phyloP scores from a whole-genome alignment of 768 basidiomycete genomes.

The Neoboletus magnificus region DNA sequence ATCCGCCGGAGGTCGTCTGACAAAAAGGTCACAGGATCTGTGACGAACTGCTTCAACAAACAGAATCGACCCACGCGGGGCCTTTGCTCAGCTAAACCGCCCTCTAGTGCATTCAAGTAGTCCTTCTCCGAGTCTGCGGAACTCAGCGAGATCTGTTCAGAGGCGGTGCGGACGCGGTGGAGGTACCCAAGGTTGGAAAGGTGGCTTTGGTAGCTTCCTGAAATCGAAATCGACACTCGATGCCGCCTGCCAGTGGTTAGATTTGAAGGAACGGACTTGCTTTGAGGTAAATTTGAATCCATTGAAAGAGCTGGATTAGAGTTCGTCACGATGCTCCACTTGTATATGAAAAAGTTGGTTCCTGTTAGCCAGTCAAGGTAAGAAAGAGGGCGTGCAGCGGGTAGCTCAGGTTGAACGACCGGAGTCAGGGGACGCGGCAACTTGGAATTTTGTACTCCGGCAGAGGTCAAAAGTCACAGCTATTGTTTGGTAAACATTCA shows the following conservation, averaged over 20 bases:
- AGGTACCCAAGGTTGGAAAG: slow-evolving; percentile 42
- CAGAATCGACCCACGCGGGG: slow-evolving; percentile 16
- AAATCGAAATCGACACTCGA: slow-evolving; percentile 29
- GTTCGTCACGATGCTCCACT: neutral
- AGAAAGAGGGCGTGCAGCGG: neutral
- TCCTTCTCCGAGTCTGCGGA: slow-evolving; percentile 2
- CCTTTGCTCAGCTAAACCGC: slow-evolving; percentile 16
- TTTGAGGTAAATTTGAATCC: slow-evolving; percentile 19
- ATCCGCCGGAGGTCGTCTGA: slow-evolving; percentile 26
- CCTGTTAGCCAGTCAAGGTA: neutral
- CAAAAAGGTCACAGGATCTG: slow-evolving; percentile 24
- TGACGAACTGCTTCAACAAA: slow-evolving; percentile 27
- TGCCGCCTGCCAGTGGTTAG: slow-evolving; percentile 14
- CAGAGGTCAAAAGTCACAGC: neutral
- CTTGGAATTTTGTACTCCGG: slow-evolving; percentile 6
- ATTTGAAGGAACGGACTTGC: slow-evolving; percentile 26
- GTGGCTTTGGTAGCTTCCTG: slow-evolving; percentile 45
- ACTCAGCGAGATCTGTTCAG: slow-evolving; percentile 19
- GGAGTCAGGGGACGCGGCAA: neutral
- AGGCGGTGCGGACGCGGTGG: slow-evolving; percentile 36
- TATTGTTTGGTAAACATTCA: neutral
- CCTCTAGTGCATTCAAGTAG: slow-evolving; percentile 15
- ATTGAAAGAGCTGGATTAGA: neutral
- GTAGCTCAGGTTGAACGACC: neutral
- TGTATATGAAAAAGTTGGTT: neutral